Base-by-base conservation (phyloP, 2,329 filamentous ascomycete genomes). In the Xylariaceae sp. region DNA sequence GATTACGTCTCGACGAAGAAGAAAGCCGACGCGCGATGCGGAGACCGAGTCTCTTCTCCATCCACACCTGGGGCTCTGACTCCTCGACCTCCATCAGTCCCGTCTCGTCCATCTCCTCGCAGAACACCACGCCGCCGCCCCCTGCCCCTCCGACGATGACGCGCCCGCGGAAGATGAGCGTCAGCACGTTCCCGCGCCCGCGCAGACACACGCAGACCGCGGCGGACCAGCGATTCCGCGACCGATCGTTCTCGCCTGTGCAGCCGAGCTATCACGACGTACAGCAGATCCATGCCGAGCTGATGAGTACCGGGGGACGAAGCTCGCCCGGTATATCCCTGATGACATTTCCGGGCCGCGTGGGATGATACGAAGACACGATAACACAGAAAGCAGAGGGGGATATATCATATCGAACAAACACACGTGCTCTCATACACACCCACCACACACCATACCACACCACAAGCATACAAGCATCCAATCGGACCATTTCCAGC, bases 131-230 rank as follows among this genome's bases (percentile, higher is more conserved):
- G 4, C 55, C 61, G 9, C 11, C 60, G 5, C 34, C 57, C 2
- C 58, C 63, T 4, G 55, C 62, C 15, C 59, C 62, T 0, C 52
- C 53, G 18, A 34, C 48, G 1, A 59, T 59, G 57, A 59, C 53
- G 53, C 62, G 63, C 6, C 62, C 62, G 51, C 52, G 61, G 18
- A 65, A 65, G 59, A 65, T 65, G 63, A 65, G 63, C 52, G 51
- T 58, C n/a, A 65, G 55, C 58, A 58, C 58, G 15, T 63, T 59
- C 42, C 57, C 63, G 34, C 56, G 59, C n/a, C 61, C 61, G 2
- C 61, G 63, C 35, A 55, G 63, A 51, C 61, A 63, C 53, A 59
- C 58, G 13, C 63, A 61, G 53, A 48, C 55, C 37, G 52, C 18
- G 35, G 50, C 55, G 7, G 60, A 56, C 13, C n/a, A 55, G 13